These are phyloP conservation scores for Ormosia emarginata DNA, from an alignment of 306 rosid species.

Conservation along the genomic window DNA sequence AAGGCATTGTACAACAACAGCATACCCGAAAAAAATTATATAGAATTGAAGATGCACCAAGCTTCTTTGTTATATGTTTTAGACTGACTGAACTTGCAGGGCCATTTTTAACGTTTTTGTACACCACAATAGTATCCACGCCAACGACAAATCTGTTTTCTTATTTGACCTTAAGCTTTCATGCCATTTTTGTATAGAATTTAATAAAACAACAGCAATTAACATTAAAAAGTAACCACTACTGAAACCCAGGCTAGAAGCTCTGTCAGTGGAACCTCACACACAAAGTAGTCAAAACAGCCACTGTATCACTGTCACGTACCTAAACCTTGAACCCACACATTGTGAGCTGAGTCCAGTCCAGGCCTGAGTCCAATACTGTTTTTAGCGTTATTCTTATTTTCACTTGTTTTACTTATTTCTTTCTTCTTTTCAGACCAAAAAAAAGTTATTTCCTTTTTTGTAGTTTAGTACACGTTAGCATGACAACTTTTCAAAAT, in stretches of 20 bases:
- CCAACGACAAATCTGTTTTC: not conserved
- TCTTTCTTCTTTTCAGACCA: too few species aligned
- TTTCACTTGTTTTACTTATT: too few species aligned
- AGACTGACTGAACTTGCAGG: not conserved
- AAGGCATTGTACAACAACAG: not conserved
- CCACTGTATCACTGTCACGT: too few species aligned
- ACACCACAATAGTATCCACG: not conserved
- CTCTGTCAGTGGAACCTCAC: too few species aligned
- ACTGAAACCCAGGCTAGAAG: not conserved
- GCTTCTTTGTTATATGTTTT: not conserved
- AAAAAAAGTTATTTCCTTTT: too few species aligned
- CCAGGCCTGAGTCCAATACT: too few species aligned
- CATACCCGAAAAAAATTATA: not conserved
- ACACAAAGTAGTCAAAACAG: too few species aligned
- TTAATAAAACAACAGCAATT: not conserved
- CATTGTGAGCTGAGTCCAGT: too few species aligned
- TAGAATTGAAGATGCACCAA: not conserved
- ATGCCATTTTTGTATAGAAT: not conserved
- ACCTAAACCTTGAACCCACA: too few species aligned
- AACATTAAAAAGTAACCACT: not conserved
- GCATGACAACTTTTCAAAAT: too few species aligned
- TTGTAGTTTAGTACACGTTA: too few species aligned
- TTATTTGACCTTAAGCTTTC: not conserved
- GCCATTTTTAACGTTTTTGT: not conserved
- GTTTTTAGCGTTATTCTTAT: too few species aligned